Conservation (phyloP, 2,329 filamentous ascomycete genomes). For the Karstenula rhodostoma region DNA sequence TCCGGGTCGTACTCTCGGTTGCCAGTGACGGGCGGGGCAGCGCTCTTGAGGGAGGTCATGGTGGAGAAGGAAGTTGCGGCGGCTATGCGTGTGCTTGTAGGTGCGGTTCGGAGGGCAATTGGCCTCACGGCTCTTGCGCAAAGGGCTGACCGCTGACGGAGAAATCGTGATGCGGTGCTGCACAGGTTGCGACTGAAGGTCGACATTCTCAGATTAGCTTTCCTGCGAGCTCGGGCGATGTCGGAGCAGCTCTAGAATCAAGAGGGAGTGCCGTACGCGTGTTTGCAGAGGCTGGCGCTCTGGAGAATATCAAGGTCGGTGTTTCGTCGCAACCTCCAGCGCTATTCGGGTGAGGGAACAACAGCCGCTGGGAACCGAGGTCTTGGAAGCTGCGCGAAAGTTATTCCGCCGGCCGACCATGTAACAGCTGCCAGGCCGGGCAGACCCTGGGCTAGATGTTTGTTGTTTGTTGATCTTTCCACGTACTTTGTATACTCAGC, state of each 20-base stretch:
- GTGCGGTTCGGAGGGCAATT: constrained; percentile 42
- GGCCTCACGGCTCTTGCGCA: constrained; percentile 47
- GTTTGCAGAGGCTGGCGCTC: constrained; percentile 29
- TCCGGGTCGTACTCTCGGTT: constrained; percentile 79
- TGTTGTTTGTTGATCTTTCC: background rate
- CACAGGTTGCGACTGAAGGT: constrained; percentile 53
- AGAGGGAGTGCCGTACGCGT: constrained; percentile 46
- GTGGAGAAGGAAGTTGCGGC: constrained; percentile 46
- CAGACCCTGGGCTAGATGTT: background rate
- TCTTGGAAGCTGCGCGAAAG: constrained; percentile 16
- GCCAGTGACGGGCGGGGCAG: constrained; percentile 39
- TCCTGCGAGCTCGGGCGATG: constrained; percentile 40
- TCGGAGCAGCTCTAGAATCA: constrained; percentile 41
- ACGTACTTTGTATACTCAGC: background rate
- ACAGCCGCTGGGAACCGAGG: constrained; percentile 44
- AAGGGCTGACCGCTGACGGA: constrained; percentile 46
- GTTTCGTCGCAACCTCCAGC: constrained; percentile 5
- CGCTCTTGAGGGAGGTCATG: constrained; percentile 49
- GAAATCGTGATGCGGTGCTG: constrained; percentile 48
- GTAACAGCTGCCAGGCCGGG: constrained; percentile 1
- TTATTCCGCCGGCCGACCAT: constrained; percentile 16
- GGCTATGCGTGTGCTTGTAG: constrained; percentile 33
- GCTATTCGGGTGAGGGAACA: constrained; percentile 23
- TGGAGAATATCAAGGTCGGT: constrained; percentile 31
- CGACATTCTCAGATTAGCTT: constrained; percentile 52